Percentiles rank a stretch among this genome's conserved stretches.
Evolutionary conservation across 2,329 filamentous ascomycete genomes (phyloP).

Genomic region (Periconia sp.): DNA sequence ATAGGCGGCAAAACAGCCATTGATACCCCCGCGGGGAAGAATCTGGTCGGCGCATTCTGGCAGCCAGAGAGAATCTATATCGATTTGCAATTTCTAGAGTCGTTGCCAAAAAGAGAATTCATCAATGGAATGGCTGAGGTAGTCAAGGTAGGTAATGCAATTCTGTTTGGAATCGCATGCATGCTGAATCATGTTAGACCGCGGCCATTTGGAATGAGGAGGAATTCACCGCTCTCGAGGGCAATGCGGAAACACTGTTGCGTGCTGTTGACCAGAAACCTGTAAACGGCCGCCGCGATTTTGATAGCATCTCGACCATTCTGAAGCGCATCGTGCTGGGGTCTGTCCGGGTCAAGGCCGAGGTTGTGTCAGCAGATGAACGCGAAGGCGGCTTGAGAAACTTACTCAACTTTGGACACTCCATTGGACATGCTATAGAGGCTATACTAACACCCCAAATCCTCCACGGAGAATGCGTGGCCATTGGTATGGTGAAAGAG

Average conservation of each 20-base stretch:
- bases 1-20: conserved; percentile 99
- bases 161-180: not conserved
- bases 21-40: conserved; percentile 94
- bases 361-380: conserved; percentile 92
- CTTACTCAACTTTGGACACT: conserved; percentile 95
- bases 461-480: conserved; percentile 91
- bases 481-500: conserved; percentile 98
- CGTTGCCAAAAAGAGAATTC: conserved; percentile 85
- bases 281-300: conserved; percentile 58
- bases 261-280: conserved; percentile 66
- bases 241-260: conserved; percentile 77
- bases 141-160: conserved; percentile 61
- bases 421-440: conserved; percentile 95
- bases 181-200: conserved; percentile 55
- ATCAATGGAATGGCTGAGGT: conserved; percentile 99
- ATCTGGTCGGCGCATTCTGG: conserved; percentile 94
- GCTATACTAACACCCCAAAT: conserved; percentile 94
- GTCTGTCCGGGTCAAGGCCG: conserved; percentile 89
- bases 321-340: conserved; percentile 72
- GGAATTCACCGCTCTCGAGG: conserved; percentile 83
- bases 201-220: conserved; percentile 92
- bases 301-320: conserved; percentile 65
- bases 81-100: conserved; percentile 88
- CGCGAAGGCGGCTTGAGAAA: conserved; percentile 92
- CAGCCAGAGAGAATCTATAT: conserved; percentile 94